Evolutionary conservation across 805 yeast genomes (phyloP).

Genomic region (Candida sanyiensis): DNA sequence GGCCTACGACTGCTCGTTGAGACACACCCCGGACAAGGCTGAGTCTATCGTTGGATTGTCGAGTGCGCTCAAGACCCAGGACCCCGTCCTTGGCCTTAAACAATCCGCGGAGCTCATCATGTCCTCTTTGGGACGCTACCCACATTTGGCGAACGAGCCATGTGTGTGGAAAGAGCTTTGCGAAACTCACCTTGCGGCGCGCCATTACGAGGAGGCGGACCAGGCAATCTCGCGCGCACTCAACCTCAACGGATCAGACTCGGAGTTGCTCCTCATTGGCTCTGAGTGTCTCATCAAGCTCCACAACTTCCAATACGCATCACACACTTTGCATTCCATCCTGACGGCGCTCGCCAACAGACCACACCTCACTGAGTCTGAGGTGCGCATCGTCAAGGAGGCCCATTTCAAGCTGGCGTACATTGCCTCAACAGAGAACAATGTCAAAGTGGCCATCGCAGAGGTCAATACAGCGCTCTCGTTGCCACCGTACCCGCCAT

Average conservation of each 20-base stretch:
- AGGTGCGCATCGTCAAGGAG: constrained; percentile 43
- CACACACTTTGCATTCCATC: constrained; percentile 41
- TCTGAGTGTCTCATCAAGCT: constrained; percentile 45
- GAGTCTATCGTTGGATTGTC: constrained; percentile 18
- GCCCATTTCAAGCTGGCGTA: constrained; percentile 53
- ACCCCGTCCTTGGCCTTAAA: constrained; percentile 12
- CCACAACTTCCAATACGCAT: constrained; percentile 41
- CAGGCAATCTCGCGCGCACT: constrained; percentile 40
- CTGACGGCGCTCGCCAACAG: constrained; percentile 32
- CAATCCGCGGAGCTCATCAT: constrained; percentile 20
- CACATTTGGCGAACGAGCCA: constrained; percentile 34
- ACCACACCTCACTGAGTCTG: constrained; percentile 26
- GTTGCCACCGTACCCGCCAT: constrained; percentile 43
- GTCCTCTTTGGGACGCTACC: constrained; percentile 25
- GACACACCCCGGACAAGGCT: constrained; percentile 21
- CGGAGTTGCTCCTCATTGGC: constrained; percentile 41
- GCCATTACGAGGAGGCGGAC: constrained; percentile 48
- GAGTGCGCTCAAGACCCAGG: constrained; percentile 14
- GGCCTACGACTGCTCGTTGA: constrained; percentile 21
- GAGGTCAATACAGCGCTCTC: constrained; percentile 47
- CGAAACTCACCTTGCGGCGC: constrained; percentile 43
- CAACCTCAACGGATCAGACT: constrained; percentile 34
- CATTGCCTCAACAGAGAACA: constrained; percentile 45
- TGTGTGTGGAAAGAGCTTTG: constrained; percentile 44
- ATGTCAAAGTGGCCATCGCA: constrained; percentile 42